Percentiles rank a stretch among this genome's conserved stretches.
These are phyloP conservation scores for Lactarius sp. DNA, from an alignment of 768 basidiomycete species.

Conservation along the genomic window DNA sequence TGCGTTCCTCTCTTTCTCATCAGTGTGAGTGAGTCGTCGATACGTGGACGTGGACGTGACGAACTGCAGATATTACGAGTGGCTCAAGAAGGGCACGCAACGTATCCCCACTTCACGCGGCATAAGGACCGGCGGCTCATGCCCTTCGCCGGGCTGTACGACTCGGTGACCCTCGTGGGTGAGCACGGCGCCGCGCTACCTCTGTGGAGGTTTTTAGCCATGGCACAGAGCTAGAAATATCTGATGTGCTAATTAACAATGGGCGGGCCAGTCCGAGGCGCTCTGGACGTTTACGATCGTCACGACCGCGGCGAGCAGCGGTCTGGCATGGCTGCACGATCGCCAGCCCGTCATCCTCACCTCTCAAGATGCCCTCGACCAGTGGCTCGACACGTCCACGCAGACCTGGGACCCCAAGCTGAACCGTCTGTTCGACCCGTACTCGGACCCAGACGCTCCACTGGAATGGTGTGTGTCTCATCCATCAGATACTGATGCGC, in stretches of 20 bases:
- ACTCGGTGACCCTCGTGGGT: too few relatives aligned
- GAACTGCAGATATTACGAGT: too few relatives aligned
- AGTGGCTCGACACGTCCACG: conserved; percentile 78
- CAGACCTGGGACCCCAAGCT: conserved; percentile 61
- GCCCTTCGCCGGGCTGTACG: too few relatives aligned
- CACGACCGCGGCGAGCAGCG: conserved; percentile 69
- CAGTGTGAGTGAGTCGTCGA: too few relatives aligned
- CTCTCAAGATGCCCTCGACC: conserved; percentile 49
- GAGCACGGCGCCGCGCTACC: too few relatives aligned
- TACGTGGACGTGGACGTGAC: too few relatives aligned
- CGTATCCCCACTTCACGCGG: too few relatives aligned
- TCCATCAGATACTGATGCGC: background rate
- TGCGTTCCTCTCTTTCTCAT: too few relatives aligned
- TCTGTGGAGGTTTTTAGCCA: too few relatives aligned
- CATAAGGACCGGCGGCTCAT: too few relatives aligned
- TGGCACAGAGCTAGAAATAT: too few relatives aligned
- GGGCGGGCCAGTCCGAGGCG: conserved; percentile 46
- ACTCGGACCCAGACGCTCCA: conserved; percentile 42
- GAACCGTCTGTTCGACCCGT: conserved; percentile 55
- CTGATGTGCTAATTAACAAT: background rate
- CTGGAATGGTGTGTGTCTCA: conserved; percentile 56
- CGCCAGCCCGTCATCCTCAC: conserved; percentile 82
- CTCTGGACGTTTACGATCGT: conserved; percentile 87
- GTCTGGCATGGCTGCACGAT: conserved; percentile 85
- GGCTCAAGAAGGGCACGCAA: too few relatives aligned